phyloP scores from a whole-genome alignment of 2,329 filamentous ascomycete genomes.

The Pestalotiopsis sp. region DNA sequence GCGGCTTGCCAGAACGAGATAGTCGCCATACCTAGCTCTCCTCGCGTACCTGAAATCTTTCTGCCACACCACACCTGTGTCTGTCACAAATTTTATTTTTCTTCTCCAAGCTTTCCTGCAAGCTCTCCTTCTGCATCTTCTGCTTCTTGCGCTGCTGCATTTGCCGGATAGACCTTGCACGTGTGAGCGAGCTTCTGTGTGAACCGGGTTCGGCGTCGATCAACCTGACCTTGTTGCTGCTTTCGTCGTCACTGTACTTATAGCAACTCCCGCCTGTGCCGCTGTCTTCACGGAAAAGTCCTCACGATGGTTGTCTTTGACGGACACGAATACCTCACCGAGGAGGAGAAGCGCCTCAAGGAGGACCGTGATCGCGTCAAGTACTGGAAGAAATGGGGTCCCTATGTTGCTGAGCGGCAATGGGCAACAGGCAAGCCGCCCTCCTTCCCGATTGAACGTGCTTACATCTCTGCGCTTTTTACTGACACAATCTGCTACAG shows the following conservation, averaged over 20 bases:
- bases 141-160: not conserved
- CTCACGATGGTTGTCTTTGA: constrained; percentile 84
- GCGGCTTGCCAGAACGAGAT: constrained; percentile 13
- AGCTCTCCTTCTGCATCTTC: not conserved
- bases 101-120: constrained; percentile 6
- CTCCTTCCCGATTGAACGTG: constrained; percentile 13
- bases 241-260: not conserved
- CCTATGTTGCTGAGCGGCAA: constrained; percentile 90
- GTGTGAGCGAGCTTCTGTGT: not conserved
- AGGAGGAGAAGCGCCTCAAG: constrained; percentile 88
- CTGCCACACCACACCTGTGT: constrained; percentile 7
- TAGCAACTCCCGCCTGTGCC: not conserved
- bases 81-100: not conserved
- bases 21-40: not conserved
- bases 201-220: not conserved
- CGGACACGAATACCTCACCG: constrained; percentile 82
- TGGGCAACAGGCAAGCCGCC: constrained; percentile 81
- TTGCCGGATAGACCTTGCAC: not conserved
- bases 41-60: constrained; percentile 14
- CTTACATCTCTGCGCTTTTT: not conserved
- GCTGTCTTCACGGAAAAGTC: not conserved
- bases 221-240: not conserved
- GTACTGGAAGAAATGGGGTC: constrained; percentile 99
- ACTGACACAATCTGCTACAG: constrained; percentile 42
- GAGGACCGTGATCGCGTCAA: constrained; percentile 81